Conservation (phyloP, 345 rosid species). For the Eucalyptus marginata region DNA sequence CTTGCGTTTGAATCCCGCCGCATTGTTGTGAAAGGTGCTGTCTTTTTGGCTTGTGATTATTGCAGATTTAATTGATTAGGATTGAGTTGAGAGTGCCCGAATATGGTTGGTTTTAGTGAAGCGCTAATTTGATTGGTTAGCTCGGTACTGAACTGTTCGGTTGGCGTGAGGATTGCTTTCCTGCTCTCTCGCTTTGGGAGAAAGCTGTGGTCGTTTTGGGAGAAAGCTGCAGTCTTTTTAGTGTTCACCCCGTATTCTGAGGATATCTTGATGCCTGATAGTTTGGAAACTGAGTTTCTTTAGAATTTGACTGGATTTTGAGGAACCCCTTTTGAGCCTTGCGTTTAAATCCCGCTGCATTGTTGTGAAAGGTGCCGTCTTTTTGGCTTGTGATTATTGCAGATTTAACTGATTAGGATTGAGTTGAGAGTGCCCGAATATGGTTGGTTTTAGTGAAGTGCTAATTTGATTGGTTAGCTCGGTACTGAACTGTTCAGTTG, state of each 20-base stretch:
- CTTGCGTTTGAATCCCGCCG: not conserved
- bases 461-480: not conserved
- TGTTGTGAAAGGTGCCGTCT: not conserved
- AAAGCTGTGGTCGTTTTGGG: too few species aligned
- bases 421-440: too few species aligned
- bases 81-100: too few species aligned
- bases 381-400: slow-evolving; percentile 1
- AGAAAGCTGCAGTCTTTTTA: too few species aligned
- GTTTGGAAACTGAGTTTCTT: not conserved
- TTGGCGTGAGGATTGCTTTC: not conserved
- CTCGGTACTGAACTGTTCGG: not conserved
- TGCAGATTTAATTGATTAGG: slow-evolving; percentile 76
- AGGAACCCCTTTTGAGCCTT: not conserved
- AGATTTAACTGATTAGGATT: slow-evolving; percentile 66
- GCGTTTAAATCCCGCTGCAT: not conserved
- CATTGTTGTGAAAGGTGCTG: not conserved
- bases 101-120: not conserved
- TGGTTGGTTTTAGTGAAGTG: not conserved
- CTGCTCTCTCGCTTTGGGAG: not conserved
- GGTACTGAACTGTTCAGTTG: not conserved
- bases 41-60: not conserved
- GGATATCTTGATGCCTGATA: not conserved
- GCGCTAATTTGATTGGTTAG: not conserved
- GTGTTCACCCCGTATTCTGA: not conserved
- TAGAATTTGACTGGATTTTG: not conserved